Evolutionary conservation across 2,329 filamentous ascomycete genomes (phyloP), one percentile per base, ranked within the genome.

Genomic region (Penicillium sp.): DNA sequence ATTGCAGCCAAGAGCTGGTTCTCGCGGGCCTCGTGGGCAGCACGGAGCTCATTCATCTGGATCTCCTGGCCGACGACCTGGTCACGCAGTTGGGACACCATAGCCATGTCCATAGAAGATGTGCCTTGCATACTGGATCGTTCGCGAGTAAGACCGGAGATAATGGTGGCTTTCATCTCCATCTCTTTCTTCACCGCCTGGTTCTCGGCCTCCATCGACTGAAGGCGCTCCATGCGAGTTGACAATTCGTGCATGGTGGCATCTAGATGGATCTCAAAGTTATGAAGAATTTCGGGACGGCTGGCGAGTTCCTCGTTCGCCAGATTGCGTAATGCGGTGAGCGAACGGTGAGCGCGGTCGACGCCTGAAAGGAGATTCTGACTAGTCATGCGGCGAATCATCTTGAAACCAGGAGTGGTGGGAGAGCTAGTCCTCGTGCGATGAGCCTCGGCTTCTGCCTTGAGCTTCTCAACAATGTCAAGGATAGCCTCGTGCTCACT

Each of bases 151-250:
- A 99, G 79, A 6, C 94, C 94, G 28, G 90, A 90, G 63, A 99
- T 97, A 67, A 99, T 92, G 28, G 90, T 89, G 79, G 93, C 91
- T 82, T 99, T 99, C 57, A 84, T 86, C 68, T 99, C 94, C 87
- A 97, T 95, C 72, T 99, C 94, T 76, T 91, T 96, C 77, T 90
- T 94, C 21, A 91, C 84, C 4, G 85, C 86, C 24, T 85, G 79
- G 51, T 96, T 83, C 62, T 96, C 93, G 6, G 85, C 85, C 71
- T 99, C 94, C 13, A 99, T 79, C 64, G 92, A 86, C 66, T 95
- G 89, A 48, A 96, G 92, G 26, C 92, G 86, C 70, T 97, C 92
- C 36, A 92, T 92, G 39, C 92, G 85, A 9, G 81, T 81, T 59
- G 96, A 88, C 31, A 99, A 79, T 69, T 99, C 94, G 63, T 94